These are phyloP conservation scores for Plantago lanceolata DNA, from an alignment of 305 asterid genomes.

Conservation along the genomic window DNA sequence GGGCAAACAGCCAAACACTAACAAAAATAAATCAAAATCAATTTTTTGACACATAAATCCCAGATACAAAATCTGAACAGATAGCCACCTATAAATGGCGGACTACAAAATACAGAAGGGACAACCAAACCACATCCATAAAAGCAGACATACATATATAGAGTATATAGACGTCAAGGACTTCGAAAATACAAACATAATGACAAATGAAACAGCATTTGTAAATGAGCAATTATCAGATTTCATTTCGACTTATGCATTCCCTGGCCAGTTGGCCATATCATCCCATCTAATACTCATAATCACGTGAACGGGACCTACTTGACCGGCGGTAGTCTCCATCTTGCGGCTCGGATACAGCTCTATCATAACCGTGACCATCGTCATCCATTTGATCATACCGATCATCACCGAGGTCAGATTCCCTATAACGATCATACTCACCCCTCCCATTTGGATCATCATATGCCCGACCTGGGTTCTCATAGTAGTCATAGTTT, in stretches of 20 bases:
- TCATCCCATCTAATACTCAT: slow-evolving; percentile 28
- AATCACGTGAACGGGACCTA: slow-evolving; percentile 56
- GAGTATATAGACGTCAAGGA: background rate
- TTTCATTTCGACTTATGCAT: background rate
- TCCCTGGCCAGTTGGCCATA: background rate
- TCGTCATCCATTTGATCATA: slow-evolving; percentile 88
- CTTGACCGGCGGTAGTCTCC: slow-evolving; percentile 56
- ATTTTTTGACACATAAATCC: too few species aligned
- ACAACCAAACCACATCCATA: background rate
- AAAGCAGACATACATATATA: background rate
- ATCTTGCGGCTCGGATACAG: slow-evolving; percentile 52
- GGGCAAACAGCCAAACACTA: too few species aligned
- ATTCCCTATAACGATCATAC: slow-evolving; percentile 59
- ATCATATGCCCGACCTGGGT: slow-evolving; percentile 43
- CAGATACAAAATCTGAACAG: too few species aligned
- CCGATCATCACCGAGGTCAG: slow-evolving; percentile 53
- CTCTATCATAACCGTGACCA: slow-evolving; percentile 55
- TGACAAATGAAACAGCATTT: background rate
- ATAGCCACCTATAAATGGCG: too few species aligned
- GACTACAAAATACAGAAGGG: background rate
- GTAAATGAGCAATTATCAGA: background rate
- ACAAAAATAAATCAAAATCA: too few species aligned
- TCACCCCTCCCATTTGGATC: slow-evolving; percentile 44
- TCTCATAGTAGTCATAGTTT: slow-evolving; percentile 54
- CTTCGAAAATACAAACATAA: background rate